Evolutionary conservation across 164 flowering plant species (phyloP).

Genomic region (Aristolochia fimbriata): DNA sequence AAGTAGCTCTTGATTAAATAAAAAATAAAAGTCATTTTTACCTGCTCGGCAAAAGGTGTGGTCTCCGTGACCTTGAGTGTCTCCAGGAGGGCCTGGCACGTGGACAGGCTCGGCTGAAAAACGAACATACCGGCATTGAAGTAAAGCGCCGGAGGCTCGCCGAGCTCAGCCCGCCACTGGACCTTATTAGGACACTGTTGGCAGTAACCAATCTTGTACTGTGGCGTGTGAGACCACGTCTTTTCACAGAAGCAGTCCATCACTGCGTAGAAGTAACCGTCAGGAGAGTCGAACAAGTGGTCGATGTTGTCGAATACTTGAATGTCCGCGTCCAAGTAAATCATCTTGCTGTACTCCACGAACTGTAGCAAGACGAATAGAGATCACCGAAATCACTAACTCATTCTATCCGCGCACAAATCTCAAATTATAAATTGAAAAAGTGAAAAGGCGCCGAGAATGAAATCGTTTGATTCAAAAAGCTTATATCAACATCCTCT

Average conservation of each 20-base stretch:
- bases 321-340: slow-evolving; percentile 74
- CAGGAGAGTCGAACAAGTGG: slow-evolving; percentile 48
- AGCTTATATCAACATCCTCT: too few relatives aligned
- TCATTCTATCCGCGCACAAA: too few relatives aligned
- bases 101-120: slow-evolving; percentile 39
- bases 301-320: slow-evolving; percentile 71
- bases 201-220: slow-evolving; percentile 68
- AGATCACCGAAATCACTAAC: neutral
- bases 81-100: slow-evolving; percentile 39
- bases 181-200: slow-evolving; percentile 63
- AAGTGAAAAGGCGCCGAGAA: too few relatives aligned
- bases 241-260: slow-evolving; percentile 81
- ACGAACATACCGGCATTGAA: slow-evolving; percentile 80
- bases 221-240: slow-evolving; percentile 52
- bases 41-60: slow-evolving; percentile 74
- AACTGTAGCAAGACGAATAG: slow-evolving; percentile 29
- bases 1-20: too few relatives aligned
- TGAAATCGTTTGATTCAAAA: too few relatives aligned
- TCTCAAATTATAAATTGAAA: too few relatives aligned
- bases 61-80: slow-evolving; percentile 35
- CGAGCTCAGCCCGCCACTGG: slow-evolving; percentile 37
- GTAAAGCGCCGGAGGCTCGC: slow-evolving; percentile 47
- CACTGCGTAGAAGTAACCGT: slow-evolving; percentile 53
- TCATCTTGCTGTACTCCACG: slow-evolving; percentile 71
- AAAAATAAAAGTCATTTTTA: slow-evolving; percentile 4